These are phyloP conservation scores for Mortierella alpina DNA, from an alignment of 192 early-diverging fungal genomes.

Conservation along the genomic window DNA sequence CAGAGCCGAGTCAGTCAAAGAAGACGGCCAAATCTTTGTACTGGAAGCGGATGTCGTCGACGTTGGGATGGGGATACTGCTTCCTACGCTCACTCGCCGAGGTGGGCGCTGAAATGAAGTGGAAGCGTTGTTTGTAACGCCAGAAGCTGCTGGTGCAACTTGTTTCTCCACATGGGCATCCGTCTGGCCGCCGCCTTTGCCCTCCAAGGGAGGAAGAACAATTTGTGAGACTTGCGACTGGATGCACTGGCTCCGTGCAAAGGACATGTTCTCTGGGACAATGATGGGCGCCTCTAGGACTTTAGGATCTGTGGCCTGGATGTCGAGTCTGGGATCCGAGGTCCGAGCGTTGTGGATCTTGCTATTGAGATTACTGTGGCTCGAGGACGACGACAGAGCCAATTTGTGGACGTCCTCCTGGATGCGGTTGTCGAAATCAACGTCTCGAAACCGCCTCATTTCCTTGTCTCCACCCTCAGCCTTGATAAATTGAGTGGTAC, in stretches of 20 bases:
- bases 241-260: constrained; percentile 21
- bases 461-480: neutral
- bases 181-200: neutral
- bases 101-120: too few relatives aligned
- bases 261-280: constrained; percentile 30
- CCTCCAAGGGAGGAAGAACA: constrained; percentile 32
- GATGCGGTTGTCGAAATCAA: constrained; percentile 41
- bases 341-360: neutral
- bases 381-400: constrained; percentile 4
- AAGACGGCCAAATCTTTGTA: too few relatives aligned
- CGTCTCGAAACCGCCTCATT: constrained; percentile 12
- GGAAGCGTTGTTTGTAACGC: neutral
- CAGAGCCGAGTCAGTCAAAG: too few relatives aligned
- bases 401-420: constrained; percentile 30
- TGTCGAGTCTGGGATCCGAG: neutral
- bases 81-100: too few relatives aligned
- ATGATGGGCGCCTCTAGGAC: constrained; percentile 41
- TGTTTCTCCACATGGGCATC: neutral
- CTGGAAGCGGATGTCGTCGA: too few relatives aligned
- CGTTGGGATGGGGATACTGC: too few relatives aligned
- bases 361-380: neutral
- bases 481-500: neutral
- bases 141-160: neutral
- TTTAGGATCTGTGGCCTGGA: constrained; percentile 27
- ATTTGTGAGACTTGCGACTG: constrained; percentile 16